Base-by-base conservation (phyloP, 2,329 filamentous ascomycete genomes). In the Apiospora rasikravindrae region DNA sequence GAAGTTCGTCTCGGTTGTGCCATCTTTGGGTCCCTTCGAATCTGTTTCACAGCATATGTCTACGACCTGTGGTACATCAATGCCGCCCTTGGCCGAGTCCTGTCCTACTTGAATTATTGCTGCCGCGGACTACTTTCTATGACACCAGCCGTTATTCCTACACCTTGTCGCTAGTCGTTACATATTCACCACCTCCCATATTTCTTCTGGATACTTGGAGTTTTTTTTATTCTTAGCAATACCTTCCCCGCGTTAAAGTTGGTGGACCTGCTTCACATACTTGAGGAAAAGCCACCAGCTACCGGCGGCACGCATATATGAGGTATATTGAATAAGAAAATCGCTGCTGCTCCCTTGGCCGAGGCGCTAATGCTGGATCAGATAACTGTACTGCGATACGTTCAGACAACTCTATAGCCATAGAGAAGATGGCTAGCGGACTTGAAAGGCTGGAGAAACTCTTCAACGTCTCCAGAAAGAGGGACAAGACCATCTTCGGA, bases 381-480 rank as follows among this genome's bases (percentile, higher is more conserved):
- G 22, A 40, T 22, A n/a, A 5, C n/a, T 64, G 40, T 40, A 64
- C 33, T 40, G 40, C 33, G 19, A 37, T 14, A 40, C 22, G 8
- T 13, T n/a, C 33, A n/a, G 57, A 64, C 22, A 40, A 22, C 19
- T 64, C 33, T 22, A 6, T 40, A 64, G 33, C 57, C 33, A 40
- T 29, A 22, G 33, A 11, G 2, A 83, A 74, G 70, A 88, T 89
- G 87, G 82, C 86, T 70, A 85, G 83, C 76, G 81, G 86, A 16
- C 81, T 88, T 61, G 86, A 82, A 73, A 81, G 76, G 72, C 79
- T 90, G 64, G 88, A 89, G 80, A 84, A 82, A 76, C 82, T 89
- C 74, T 89, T 90, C 77, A 75, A 74, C 13, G 75, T 76, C 26
- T 83, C 83, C 70, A 88, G 84, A 76, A 83, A 77, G 77, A 84